Percentiles rank a stretch among this genome's conserved stretches.
These are phyloP conservation scores for Isatis tinctoria DNA, from an alignment of 345 rosid genomes.

Conservation along the genomic window DNA sequence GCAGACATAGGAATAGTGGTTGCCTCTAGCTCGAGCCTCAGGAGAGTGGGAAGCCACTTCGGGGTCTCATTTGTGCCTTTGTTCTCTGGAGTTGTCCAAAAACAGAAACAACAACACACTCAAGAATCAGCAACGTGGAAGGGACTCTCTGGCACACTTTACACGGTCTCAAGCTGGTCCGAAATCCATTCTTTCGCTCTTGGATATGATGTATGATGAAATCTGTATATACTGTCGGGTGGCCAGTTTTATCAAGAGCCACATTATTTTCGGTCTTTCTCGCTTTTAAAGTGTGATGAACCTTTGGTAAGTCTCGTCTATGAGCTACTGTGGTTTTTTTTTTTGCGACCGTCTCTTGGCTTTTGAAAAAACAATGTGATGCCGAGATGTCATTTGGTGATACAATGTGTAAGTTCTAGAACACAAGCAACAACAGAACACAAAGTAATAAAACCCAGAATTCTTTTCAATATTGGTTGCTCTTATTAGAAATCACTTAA, in stretches of 20 bases:
- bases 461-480: too few species aligned
- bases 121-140: slow-evolving; percentile 57
- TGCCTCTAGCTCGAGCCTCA: slow-evolving; percentile 76
- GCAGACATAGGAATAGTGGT: slow-evolving; percentile 94
- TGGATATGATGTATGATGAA: slow-evolving; percentile 41
- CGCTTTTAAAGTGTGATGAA: background rate
- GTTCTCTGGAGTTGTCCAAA: slow-evolving; percentile 60
- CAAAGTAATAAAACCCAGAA: too few species aligned
- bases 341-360: background rate
- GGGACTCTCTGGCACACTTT: slow-evolving; percentile 66
- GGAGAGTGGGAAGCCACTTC: slow-evolving; percentile 71
- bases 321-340: background rate
- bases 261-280: slow-evolving; percentile 8
- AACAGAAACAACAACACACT: slow-evolving; percentile 55
- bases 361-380: slow-evolving; percentile 9
- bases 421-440: too few species aligned
- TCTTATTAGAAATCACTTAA: too few species aligned
- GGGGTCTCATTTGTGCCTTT: slow-evolving; percentile 88
- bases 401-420: too few species aligned
- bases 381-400: background rate
- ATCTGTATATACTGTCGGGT: slow-evolving; percentile 20
- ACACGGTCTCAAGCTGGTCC: slow-evolving; percentile 86
- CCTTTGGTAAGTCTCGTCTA: background rate
- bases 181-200: slow-evolving; percentile 84
- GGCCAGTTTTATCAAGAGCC: slow-evolving; percentile 35